These are phyloP conservation scores for Quercus lobata DNA, from an alignment of 331 rosid genomes.

Conservation along the genomic window DNA sequence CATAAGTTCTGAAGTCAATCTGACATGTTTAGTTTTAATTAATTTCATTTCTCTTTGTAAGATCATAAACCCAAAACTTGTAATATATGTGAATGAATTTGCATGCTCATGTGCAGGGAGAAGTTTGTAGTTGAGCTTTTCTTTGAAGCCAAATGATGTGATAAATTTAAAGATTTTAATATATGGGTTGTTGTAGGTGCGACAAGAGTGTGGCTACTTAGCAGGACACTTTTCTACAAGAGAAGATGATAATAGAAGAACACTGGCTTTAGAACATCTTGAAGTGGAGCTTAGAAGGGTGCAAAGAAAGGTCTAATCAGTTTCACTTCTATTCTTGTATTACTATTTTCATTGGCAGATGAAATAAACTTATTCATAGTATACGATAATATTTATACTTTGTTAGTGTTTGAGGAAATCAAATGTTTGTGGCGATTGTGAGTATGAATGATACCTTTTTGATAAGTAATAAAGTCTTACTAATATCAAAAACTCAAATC, in stretches of 20 bases:
- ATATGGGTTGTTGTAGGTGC: constrained; percentile 45
- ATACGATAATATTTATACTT: no score
- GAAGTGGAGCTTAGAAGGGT: constrained; percentile 38
- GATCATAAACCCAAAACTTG: background rate
- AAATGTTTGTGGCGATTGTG: no score
- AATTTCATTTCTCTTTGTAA: background rate
- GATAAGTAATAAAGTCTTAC: no score
- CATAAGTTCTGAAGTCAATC: background rate
- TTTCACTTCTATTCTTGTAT: background rate
- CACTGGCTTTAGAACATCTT: constrained; percentile 41
- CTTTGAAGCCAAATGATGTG: background rate
- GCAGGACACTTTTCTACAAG: constrained; percentile 51
- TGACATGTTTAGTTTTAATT: background rate
- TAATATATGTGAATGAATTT: background rate
- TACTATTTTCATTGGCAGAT: no score
- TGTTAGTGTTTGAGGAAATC: no score
- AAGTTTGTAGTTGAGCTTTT: background rate
- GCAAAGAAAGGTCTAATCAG: constrained; percentile 61
- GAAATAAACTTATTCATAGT: no score
- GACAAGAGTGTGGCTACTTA: constrained; percentile 66
- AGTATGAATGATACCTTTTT: no score
- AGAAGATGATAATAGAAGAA: constrained; percentile 54
- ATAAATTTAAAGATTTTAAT: background rate
- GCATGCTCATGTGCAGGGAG: background rate
- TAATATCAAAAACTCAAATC: no score